Evolutionary conservation across 2,329 filamentous ascomycete genomes (phyloP).

Genomic region (Diaporthe caulivora): DNA sequence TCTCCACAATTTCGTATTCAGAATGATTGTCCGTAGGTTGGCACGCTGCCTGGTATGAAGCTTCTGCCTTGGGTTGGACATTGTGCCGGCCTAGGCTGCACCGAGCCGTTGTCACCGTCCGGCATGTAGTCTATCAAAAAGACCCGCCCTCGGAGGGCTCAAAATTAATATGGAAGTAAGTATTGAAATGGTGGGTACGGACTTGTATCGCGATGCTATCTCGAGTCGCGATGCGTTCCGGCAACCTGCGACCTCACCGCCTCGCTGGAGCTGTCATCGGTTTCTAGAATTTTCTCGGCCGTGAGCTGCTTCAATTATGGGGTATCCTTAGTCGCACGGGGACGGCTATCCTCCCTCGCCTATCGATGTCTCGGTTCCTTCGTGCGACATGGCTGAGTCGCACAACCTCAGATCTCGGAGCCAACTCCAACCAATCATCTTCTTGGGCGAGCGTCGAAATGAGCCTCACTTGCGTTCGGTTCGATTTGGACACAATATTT

Average conservation of each 20-base stretch:
- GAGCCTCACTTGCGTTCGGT: not conserved
- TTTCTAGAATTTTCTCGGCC: constrained; percentile 2
- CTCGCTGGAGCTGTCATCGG: not conserved
- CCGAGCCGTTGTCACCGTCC: constrained; percentile 4
- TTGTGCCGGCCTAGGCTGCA: constrained; percentile 14
- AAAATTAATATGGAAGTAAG: not conserved
- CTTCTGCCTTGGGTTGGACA: constrained; percentile 28
- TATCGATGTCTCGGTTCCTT: not conserved
- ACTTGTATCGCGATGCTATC: not conserved
- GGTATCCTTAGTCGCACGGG: not conserved
- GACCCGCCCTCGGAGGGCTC: not conserved
- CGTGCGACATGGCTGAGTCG: not conserved
- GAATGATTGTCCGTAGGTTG: not conserved
- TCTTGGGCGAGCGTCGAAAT: not conserved
- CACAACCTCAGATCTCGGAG: constrained; percentile 7
- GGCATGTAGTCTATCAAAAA: not conserved
- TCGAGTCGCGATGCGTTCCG: not conserved
- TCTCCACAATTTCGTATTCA: not conserved
- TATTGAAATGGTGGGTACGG: not conserved
- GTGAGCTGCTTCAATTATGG: not conserved
- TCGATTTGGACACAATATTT: not conserved
- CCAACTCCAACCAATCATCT: not conserved
- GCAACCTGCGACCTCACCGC: not conserved
- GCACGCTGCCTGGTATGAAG: constrained; percentile 6
- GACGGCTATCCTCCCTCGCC: not conserved